These are phyloP conservation scores for Suhomyces atakaporum DNA, from an alignment of 1,139 yeast species.

Conservation along the genomic window DNA sequence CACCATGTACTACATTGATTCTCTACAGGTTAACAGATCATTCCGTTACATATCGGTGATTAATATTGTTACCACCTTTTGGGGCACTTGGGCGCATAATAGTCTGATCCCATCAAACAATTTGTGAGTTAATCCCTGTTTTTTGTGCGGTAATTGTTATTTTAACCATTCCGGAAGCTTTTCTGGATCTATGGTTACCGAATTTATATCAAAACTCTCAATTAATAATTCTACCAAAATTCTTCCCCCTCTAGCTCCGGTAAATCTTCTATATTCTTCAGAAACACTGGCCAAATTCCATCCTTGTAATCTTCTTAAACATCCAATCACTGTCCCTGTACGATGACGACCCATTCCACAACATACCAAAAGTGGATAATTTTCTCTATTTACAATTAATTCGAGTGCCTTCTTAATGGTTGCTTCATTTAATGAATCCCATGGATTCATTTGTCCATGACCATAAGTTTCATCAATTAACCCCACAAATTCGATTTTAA, in stretches of 20 bases:
- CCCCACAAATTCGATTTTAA: constrained; percentile 65
- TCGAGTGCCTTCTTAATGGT: constrained; percentile 80
- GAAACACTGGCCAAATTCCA: constrained; percentile 95
- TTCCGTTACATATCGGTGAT: no score
- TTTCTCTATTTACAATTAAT: constrained; percentile 66
- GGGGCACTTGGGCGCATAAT: no score
- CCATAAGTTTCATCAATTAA: constrained; percentile 54
- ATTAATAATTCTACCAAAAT: constrained; percentile 87
- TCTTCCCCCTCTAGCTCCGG: constrained; percentile 91
- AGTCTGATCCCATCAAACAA: no score
- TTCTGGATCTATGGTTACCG: constrained; percentile 51
- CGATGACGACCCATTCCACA: constrained; percentile 98
- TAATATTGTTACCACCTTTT: no score
- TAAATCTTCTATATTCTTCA: constrained; percentile 91
- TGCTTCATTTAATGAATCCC: constrained; percentile 93
- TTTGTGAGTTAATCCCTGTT: no score
- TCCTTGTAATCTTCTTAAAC: constrained; percentile 84
- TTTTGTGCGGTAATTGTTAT: no score
- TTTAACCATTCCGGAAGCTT: constrained; percentile 50
- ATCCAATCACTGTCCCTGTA: constrained; percentile 94
- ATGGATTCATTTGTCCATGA: constrained; percentile 55
- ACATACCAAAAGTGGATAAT: constrained; percentile 84
- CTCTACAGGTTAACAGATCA: no score
- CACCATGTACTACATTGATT: no score
- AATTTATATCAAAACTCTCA: constrained; percentile 72